Percentiles rank a stretch among this genome's conserved stretches.
Conservation (phyloP, 2,329 filamentous ascomycete genomes). For the Fusarium torulosum region DNA sequence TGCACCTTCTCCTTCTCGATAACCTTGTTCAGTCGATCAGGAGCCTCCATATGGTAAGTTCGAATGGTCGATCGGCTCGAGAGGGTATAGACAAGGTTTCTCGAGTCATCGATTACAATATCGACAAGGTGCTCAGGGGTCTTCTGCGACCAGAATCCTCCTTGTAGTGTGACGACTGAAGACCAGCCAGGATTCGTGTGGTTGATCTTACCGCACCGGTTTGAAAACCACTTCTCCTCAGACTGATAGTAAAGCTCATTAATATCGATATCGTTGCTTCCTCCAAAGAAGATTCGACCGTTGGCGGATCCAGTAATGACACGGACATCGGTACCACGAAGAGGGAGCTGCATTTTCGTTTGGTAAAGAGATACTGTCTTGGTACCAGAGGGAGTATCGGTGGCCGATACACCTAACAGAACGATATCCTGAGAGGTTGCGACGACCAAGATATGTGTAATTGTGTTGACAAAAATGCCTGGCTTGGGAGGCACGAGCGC, state of each 20-base stretch:
- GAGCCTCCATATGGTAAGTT: slow-evolving; percentile 85
- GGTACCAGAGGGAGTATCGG: slow-evolving; percentile 74
- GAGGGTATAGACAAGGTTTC: slow-evolving; percentile 90
- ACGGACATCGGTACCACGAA: slow-evolving; percentile 81
- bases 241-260: slow-evolving; percentile 97
- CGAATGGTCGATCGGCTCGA: slow-evolving; percentile 90
- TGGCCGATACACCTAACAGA: slow-evolving; percentile 84
- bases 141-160: slow-evolving; percentile 64
- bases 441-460: slow-evolving; percentile 90
- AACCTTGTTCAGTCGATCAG: slow-evolving; percentile 70
- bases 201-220: slow-evolving; percentile 87
- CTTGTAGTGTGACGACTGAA: slow-evolving; percentile 68
- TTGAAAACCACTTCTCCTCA: slow-evolving; percentile 96
- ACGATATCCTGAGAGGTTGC: slow-evolving; percentile 88
- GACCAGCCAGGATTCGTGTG: slow-evolving; percentile 82
- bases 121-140: slow-evolving; percentile 76
- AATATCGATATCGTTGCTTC: slow-evolving; percentile 83
- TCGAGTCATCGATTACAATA: slow-evolving; percentile 88
- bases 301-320: slow-evolving; percentile 84
- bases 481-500: slow-evolving; percentile 86
- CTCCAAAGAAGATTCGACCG: slow-evolving; percentile 94
- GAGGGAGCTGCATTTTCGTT: slow-evolving; percentile 84
- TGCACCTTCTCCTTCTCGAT: slow-evolving; percentile 74
- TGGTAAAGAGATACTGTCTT: slow-evolving; percentile 84
- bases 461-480: slow-evolving; percentile 87